A percentile compares a stretch with the other conserved stretches of the same genome.
phyloP scores from a whole-genome alignment of 2,329 filamentous ascomycete species.

The Microascus cirrosus region DNA sequence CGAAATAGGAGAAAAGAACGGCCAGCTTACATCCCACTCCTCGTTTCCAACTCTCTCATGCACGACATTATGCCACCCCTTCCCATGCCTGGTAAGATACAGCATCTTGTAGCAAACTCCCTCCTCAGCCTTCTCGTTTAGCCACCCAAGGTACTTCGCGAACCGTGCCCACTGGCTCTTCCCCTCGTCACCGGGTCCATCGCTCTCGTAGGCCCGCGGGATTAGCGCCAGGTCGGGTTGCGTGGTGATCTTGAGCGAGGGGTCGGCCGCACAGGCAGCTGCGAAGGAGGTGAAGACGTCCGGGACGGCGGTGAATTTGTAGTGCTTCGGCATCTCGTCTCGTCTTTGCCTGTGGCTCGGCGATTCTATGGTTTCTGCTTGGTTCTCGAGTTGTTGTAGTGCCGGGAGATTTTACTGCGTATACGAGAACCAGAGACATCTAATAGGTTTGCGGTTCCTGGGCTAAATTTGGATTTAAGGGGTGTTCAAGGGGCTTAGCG shows the following conservation, averaged over 20 bases:
- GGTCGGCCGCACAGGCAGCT: constrained; percentile 14
- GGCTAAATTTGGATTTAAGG: not conserved
- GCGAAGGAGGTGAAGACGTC: constrained; percentile 36
- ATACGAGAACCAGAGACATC: not conserved
- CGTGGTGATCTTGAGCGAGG: constrained; percentile 21
- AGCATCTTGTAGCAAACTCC: constrained; percentile 42
- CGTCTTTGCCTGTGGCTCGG: not conserved
- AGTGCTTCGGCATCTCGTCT: constrained; percentile 7
- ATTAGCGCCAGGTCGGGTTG: constrained; percentile 42
- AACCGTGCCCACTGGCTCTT: constrained; percentile 39
- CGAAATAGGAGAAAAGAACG: not conserved
- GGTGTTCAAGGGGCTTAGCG: not conserved
- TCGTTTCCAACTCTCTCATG: constrained; percentile 44
- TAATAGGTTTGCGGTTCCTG: not conserved
- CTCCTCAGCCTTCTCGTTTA: constrained; percentile 29
- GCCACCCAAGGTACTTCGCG: constrained; percentile 28
- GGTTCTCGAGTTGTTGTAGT: not conserved
- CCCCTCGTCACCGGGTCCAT: constrained; percentile 13
- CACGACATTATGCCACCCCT: constrained; percentile 37
- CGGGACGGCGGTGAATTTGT: constrained; percentile 22
- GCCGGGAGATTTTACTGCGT: not conserved
- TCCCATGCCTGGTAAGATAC: constrained; percentile 43
- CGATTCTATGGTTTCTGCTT: not conserved
- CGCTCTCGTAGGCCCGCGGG: constrained; percentile 33
- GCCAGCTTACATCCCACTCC: constrained; percentile 39